Conservation (phyloP, 441 rosid genomes). For the Adansonia madagascariensis region DNA sequence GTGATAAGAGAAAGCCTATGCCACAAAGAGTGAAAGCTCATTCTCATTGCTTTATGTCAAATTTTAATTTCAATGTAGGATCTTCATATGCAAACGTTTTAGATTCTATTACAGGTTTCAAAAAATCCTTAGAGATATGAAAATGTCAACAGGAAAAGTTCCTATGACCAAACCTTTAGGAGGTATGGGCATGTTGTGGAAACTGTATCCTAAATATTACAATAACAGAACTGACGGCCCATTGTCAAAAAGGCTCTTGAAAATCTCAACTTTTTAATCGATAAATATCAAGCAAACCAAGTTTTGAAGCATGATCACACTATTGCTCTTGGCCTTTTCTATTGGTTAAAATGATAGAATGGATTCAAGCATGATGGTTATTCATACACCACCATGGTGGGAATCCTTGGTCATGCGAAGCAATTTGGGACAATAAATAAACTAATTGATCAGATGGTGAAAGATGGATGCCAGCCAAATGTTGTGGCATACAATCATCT, state of each 20-base stretch:
- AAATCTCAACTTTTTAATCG: constrained; percentile 52
- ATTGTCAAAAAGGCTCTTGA: constrained; percentile 70
- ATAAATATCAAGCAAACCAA: constrained; percentile 89
- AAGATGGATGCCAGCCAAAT: constrained; percentile 80
- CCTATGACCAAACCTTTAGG: constrained; percentile 47
- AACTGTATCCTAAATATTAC: constrained; percentile 57
- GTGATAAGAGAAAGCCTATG: constrained; percentile 48
- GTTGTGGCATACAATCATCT: constrained; percentile 87
- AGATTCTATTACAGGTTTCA: constrained; percentile 35
- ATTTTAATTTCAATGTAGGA: constrained; percentile 38
- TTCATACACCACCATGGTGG: constrained; percentile 94
- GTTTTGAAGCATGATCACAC: constrained; percentile 75
- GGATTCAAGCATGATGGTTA: constrained; percentile 85
- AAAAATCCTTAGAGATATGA: constrained; percentile 50
- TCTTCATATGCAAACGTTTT: constrained; percentile 44
- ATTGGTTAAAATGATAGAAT: constrained; percentile 72
- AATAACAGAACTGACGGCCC: constrained; percentile 67
- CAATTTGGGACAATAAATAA: constrained; percentile 70
- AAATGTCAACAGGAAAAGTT: constrained; percentile 39
- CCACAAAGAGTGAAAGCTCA: constrained; percentile 48
- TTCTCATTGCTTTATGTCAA: constrained; percentile 39
- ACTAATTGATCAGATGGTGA: constrained; percentile 77
- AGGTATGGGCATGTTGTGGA: constrained; percentile 50
- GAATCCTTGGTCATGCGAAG: constrained; percentile 83
- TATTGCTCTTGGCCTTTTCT: constrained; percentile 78